Conservation (phyloP, 495 filamentous ascomycete species). For the Lasiosphaeriaceae sp. region DNA sequence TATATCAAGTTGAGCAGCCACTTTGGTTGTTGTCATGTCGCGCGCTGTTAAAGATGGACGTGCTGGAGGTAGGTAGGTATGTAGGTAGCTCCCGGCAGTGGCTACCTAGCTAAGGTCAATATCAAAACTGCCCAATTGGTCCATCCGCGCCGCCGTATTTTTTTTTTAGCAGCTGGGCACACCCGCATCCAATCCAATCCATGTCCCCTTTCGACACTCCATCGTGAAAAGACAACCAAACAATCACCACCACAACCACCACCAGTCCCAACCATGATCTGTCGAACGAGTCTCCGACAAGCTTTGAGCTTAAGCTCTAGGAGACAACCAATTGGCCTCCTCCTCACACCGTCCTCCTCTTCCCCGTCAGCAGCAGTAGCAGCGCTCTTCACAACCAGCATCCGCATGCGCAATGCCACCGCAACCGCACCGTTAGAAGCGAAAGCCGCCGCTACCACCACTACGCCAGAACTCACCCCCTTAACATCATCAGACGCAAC, state of each 20-base stretch:
- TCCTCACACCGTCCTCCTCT: conserved; percentile 11
- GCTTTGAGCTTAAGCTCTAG: conserved; percentile 11
- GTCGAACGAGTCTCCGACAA: conserved; percentile 41
- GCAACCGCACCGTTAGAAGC: conserved; percentile 20
- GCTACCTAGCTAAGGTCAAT: no score
- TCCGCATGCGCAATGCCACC: conserved; percentile 24
- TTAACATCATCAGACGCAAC: conserved; percentile 14
- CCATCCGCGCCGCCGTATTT: conserved; percentile 31
- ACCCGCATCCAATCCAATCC: background rate
- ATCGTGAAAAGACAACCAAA: background rate
- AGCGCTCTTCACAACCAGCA: conserved; percentile 29
- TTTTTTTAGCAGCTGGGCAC: conserved; percentile 33
- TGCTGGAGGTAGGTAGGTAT: no score
- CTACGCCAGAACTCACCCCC: conserved; percentile 2
- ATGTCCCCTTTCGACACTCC: background rate
- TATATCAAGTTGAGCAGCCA: background rate
- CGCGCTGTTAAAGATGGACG: no score
- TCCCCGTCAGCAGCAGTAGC: conserved; percentile 4
- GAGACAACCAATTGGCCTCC: conserved; percentile 11
- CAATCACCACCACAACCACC: conserved; percentile 5
- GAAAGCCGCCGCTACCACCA: conserved; percentile 10
- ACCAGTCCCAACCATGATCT: conserved; percentile 38
- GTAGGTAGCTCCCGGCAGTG: background rate
- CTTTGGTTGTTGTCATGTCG: background rate
- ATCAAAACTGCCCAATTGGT: conserved; percentile 23